phyloP scores from a whole-genome alignment of 108 stramenopile species.

The Fragilaria radians region DNA sequence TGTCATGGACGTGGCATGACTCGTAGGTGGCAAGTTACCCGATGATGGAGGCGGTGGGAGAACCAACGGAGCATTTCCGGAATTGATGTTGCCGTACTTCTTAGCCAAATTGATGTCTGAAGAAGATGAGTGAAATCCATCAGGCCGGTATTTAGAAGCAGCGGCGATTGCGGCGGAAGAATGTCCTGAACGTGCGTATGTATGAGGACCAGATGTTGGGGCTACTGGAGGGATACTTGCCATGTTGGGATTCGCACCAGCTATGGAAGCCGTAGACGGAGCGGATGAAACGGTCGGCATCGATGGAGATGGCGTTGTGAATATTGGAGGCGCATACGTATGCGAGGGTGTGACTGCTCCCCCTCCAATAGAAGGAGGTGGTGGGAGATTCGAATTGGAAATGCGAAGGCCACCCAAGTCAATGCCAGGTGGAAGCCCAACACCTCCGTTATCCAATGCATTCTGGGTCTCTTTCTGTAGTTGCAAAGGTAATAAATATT shows the following conservation, averaged over 20 bases:
- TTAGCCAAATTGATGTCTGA: constrained; percentile 69
- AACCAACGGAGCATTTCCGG: constrained; percentile 1
- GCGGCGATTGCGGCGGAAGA: constrained; percentile 35
- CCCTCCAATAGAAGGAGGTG: constrained; percentile 44
- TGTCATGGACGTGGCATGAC: neutral
- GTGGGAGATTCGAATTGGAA: constrained; percentile 38
- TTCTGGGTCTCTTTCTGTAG: constrained; percentile 73
- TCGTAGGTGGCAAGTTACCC: constrained; percentile 5
- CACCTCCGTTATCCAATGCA: constrained; percentile 70
- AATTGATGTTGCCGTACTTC: constrained; percentile 73
- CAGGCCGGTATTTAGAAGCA: constrained; percentile 50
- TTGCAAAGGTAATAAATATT: constrained; percentile 77
- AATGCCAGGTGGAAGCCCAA: constrained; percentile 68
- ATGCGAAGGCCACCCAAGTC: constrained; percentile 73
- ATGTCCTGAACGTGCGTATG: constrained; percentile 45
- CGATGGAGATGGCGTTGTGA: neutral
- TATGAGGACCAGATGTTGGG: constrained; percentile 12
- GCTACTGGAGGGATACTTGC: constrained; percentile 8
- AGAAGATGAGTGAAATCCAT: constrained; percentile 86
- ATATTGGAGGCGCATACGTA: neutral
- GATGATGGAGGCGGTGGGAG: constrained; percentile 21
- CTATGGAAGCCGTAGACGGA: neutral
- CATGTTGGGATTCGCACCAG: neutral
- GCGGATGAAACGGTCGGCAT: constrained; percentile 5
- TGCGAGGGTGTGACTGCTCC: neutral